Evolutionary conservation across 306 rosid species (phyloP).

Genomic region (Cucurbita argyrosperma): DNA sequence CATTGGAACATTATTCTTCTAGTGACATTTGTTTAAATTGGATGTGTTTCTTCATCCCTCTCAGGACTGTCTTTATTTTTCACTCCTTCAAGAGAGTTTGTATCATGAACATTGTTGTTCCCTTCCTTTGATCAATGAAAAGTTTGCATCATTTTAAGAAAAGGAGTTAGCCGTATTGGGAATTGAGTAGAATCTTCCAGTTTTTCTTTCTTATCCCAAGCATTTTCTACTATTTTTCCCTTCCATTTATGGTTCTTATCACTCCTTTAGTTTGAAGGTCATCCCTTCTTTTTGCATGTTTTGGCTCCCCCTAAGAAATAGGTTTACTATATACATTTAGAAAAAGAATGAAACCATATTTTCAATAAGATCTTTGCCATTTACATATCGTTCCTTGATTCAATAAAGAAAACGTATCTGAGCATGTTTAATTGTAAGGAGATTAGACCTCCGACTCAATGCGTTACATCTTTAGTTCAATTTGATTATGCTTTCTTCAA

Average conservation of each 20-base stretch:
- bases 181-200: not conserved
- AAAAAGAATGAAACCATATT: not conserved
- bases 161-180: not conserved
- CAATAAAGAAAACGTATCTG: not conserved
- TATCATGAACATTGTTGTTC: not conserved
- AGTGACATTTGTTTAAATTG: not conserved
- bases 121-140: not conserved
- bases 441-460: not conserved
- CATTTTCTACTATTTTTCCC: not conserved
- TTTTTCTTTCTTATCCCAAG: not conserved
- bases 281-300: not conserved
- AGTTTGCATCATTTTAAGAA: not conserved
- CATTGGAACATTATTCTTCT: not conserved
- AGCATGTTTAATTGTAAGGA: not conserved
- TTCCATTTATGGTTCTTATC: not conserved
- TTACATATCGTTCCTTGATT: not conserved
- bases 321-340: not conserved
- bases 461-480: not conserved
- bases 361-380: not conserved
- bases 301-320: not conserved
- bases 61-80: not conserved
- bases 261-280: not conserved
- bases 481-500: not conserved
- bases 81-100: not conserved
- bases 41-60: not conserved